Base-by-base conservation (phyloP, 805 yeast species). In the Cyberlindnera meyerae region DNA sequence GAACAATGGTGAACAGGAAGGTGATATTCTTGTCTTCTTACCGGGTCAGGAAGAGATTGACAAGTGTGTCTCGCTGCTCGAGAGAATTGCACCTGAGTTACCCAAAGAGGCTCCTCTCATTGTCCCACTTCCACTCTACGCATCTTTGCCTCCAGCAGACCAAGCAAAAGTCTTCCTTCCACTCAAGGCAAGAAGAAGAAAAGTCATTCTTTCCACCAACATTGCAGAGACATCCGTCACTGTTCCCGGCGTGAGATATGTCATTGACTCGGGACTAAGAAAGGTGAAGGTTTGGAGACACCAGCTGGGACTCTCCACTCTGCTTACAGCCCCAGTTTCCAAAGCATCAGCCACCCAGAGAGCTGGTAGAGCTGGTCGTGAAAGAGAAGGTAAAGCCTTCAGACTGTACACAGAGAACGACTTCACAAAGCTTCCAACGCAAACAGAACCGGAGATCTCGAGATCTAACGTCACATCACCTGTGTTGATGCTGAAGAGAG, bases 321-420 rank as follows among this genome's bases (percentile, higher is more conserved):
- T 93, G 52, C 64, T 93, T 34, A 89, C 96, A 0, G 87, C 93
- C 1, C 93, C 98, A 1, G 80, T 93, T 16, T 88, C 97, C 0
- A 86, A 83, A 52, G 95, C 97, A 0, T 83, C 95, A 27, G 98
- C 97, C 0, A 75, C 84, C 24, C 99, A 93, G 65, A 70, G 99
- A 61, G 79, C 89, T 31, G 99, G 99, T 58, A 84, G 99, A 70
- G 97, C 99, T n/a, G 99, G 99, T 44, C 86, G 99, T 76, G 97
- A 93, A 62, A 72, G 78, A 13, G 76, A 82, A 21, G 99, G 99
- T 29, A 90, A 90, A 58, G 85, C 93, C 29, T 93, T 70, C 61
- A 65, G 97, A 41, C 62, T 93, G 25, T 93, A 82, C 58, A 78
- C 84, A 33, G 97, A 90, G 49, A 56, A 63, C 2, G 81, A 84